These are phyloP conservation scores for Gossypium longicalyx DNA, from an alignment of 345 rosid genomes.

Conservation along the genomic window DNA sequence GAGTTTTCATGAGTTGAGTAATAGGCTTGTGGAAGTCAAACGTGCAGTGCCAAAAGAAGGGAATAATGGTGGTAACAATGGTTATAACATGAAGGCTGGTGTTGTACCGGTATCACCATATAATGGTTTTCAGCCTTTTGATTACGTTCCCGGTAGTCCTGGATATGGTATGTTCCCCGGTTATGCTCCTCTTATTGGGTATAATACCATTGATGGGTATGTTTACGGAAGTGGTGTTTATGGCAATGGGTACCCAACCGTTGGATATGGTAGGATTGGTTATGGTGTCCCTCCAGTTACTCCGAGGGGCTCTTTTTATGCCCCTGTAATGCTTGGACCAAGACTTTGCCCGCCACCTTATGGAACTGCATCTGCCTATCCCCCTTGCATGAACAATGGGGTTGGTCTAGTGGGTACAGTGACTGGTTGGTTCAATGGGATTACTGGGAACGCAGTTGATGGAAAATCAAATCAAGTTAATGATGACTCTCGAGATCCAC, in stretches of 20 bases:
- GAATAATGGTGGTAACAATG: constrained; percentile 25
- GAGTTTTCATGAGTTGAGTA: constrained; percentile 56
- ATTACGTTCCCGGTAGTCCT: constrained; percentile 24
- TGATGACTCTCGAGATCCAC: neutral
- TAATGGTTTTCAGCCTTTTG: constrained; percentile 23
- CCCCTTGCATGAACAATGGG: constrained; percentile 35
- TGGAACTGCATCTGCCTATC: constrained; percentile 25
- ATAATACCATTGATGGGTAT: constrained; percentile 31
- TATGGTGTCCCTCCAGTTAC: constrained; percentile 26
- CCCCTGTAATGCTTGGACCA: constrained; percentile 32
- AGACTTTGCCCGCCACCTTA: constrained; percentile 32
- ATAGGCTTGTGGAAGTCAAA: constrained; percentile 72
- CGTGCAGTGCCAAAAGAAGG: constrained; percentile 81
- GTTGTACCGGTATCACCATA: constrained; percentile 11
- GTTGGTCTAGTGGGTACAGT: constrained; percentile 21
- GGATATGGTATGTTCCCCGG: constrained; percentile 31
- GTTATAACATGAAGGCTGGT: constrained; percentile 11
- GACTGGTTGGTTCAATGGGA: constrained; percentile 21
- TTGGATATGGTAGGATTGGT: constrained; percentile 29
- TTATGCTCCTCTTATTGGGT: constrained; percentile 26
- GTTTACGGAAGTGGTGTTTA: constrained; percentile 30
- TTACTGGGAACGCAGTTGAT: constrained; percentile 23
- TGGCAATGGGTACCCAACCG: constrained; percentile 34
- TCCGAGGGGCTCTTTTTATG: constrained; percentile 34
- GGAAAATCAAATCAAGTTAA: constrained; percentile 20